Evolutionary conservation across 1,284 basidiomycete genomes (phyloP), one percentile per base, ranked within the genome.

Genomic region (Porodaedalea pini): DNA sequence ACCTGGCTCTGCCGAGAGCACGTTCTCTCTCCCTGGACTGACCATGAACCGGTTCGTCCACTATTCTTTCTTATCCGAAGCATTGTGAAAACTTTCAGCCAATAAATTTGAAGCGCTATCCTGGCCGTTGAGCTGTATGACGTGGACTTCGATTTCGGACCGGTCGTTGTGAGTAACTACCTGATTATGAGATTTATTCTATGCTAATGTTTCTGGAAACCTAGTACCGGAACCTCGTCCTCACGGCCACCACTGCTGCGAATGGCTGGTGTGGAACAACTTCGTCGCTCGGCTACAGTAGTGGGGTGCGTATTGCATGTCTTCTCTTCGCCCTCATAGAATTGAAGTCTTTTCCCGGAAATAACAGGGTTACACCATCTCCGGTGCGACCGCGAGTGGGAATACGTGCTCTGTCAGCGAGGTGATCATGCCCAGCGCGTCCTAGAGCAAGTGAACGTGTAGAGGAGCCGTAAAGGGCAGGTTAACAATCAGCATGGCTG

Each of bases 1-100:
- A 10, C 57, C 63, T 10, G 36, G 59, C 31, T 55, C 47, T 10
- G 58, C 58, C 29, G 40, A 43, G 15, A 63, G 52, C 29, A 65
- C 62, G 31, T 58, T 65, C 48, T 37, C 53, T 19, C 49, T 65
- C 13, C 41, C 60, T 1, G 60, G 58, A 34, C 54, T 57, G n/a
- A 60, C 55, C 27, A 61, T 64, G 60, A 63, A 63, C 50, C 54
- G 56, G 56, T 57, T 8, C 21, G 32, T 52, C 27, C 10, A 21
- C 17, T 41, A 17, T 48, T n/a, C n/a, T n/a, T n/a, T n/a, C n/a
- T n/a, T n/a, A n/a, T n/a, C n/a, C 11, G 1, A 3, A 4, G 15
- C 32, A 5, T 15, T 6, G 25, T 31, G 23, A 47, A 21, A 8
- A 15, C 45, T 7, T 2, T 4, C 11, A 11, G n/a, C 29, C 36